A percentile compares a stretch with the other conserved stretches of the same genome.
These are phyloP conservation scores for Narthecium ossifragum DNA, from an alignment of 106 monocot species.

Conservation along the genomic window DNA sequence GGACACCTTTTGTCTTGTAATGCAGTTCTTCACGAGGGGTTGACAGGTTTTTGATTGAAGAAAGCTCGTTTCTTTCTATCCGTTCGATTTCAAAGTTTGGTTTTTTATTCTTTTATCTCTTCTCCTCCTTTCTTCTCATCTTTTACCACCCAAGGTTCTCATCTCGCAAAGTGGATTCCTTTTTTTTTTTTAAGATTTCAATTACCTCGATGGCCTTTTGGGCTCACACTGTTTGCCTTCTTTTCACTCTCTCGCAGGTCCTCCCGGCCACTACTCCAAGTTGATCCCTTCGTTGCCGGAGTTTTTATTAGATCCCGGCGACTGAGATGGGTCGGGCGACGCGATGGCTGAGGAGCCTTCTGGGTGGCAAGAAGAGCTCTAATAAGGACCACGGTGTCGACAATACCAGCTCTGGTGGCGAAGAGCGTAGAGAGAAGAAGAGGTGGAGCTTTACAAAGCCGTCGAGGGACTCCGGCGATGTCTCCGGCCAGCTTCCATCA, in stretches of 20 bases:
- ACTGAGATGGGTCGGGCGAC: conserved; percentile 59
- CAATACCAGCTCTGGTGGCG: conserved; percentile 4
- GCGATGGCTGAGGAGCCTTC: conserved; percentile 58
- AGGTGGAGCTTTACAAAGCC: conserved; percentile 70
- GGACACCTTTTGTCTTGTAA: conserved; percentile 45
- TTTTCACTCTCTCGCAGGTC: not conserved
- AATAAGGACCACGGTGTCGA: not conserved
- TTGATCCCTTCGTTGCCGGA: not conserved
- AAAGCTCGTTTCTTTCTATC: not conserved
- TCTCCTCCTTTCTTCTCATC: not conserved
- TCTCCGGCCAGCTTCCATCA: not conserved
- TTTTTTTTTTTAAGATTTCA: not conserved
- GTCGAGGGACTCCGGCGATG: conserved; percentile 21
- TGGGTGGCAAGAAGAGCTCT: conserved; percentile 57
- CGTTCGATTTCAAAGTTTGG: not conserved
- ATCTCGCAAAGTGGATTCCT: not conserved
- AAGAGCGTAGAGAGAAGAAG: conserved; percentile 50
- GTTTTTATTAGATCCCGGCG: not conserved
- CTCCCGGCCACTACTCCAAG: not conserved
- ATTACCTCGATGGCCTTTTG: not conserved
- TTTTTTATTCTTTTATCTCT: not conserved
- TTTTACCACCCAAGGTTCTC: not conserved
- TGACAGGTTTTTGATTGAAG: conserved; percentile 15
- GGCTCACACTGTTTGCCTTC: not conserved
- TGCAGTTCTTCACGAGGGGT: conserved; percentile 41